Conservation (phyloP, 2,329 filamentous ascomycete species). For the Ophiostoma pallidulum region DNA sequence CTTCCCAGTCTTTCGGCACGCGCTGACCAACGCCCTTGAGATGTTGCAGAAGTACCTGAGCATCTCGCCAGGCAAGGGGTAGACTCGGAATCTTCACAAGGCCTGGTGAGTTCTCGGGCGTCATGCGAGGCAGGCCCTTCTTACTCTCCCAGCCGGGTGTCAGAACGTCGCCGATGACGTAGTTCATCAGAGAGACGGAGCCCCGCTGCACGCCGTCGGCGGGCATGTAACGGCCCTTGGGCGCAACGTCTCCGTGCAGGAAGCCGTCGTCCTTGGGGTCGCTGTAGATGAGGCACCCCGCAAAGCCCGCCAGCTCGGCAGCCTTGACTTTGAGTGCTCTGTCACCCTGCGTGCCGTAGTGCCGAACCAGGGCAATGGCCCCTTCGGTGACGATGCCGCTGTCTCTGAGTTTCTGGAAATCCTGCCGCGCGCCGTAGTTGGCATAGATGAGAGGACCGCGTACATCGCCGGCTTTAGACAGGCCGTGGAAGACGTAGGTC, state of each 20-base stretch:
- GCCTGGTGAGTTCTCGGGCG: slow-evolving; percentile 59
- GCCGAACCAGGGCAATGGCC: slow-evolving; percentile 74
- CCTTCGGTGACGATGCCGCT: slow-evolving; percentile 65
- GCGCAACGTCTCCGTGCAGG: slow-evolving; percentile 59
- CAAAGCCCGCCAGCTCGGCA: slow-evolving; percentile 76
- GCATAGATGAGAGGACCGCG: slow-evolving; percentile 82
- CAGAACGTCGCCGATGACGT: slow-evolving; percentile 82
- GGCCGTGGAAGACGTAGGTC: slow-evolving; percentile 75
- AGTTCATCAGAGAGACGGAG: slow-evolving; percentile 69
- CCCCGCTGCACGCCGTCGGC: slow-evolving; percentile 75
- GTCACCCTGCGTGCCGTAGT: slow-evolving; percentile 66
- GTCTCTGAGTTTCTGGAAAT: slow-evolving; percentile 66
- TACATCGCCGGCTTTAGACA: slow-evolving; percentile 79
- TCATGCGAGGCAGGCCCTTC: slow-evolving; percentile 52
- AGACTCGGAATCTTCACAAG: slow-evolving; percentile 80
- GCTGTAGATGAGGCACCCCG: slow-evolving; percentile 84
- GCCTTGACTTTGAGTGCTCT: slow-evolving; percentile 77
- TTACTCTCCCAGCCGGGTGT: slow-evolving; percentile 79
- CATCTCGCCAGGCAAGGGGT: slow-evolving; percentile 83
- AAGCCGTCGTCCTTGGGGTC: slow-evolving; percentile 84
- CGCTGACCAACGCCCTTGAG: slow-evolving; percentile 65
- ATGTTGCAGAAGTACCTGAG: slow-evolving; percentile 65
- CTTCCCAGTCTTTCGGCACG: slow-evolving; percentile 62
- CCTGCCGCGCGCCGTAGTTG: slow-evolving; percentile 79
- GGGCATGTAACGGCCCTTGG: slow-evolving; percentile 71